phyloP scores from a whole-genome alignment of 2,329 filamentous ascomycete genomes.

The Curvularia spicifera region DNA sequence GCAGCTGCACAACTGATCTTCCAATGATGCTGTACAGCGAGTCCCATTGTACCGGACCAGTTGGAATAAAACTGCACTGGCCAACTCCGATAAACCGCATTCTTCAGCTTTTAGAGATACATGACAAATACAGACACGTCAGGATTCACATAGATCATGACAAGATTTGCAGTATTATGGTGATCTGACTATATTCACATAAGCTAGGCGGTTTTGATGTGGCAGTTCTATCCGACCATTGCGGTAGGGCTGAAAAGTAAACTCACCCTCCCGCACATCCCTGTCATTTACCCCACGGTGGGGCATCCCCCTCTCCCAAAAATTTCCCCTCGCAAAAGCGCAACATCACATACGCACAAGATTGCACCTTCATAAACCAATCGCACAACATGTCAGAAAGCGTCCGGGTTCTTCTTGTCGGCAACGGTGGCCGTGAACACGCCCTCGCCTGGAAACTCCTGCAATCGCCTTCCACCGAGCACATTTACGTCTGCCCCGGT shows the following conservation, averaged over 20 bases:
- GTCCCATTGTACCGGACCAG: no score
- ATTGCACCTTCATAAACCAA: background rate
- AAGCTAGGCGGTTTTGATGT: no score
- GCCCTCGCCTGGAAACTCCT: conserved; percentile 92
- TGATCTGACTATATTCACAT: no score
- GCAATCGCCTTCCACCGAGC: conserved; percentile 78
- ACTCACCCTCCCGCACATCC: conserved; percentile 17
- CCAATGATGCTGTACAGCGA: no score
- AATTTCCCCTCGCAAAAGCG: conserved; percentile 21
- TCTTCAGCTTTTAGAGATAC: no score
- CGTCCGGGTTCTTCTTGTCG: conserved; percentile 74
- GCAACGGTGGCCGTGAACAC: conserved; percentile 94
- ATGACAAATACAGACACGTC: no score
- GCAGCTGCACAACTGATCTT: no score
- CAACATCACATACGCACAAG: conserved; percentile 1
- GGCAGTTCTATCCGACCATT: no score
- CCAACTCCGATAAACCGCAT: no score
- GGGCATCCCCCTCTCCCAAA: conserved; percentile 24
- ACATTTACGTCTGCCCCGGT: conserved; percentile 73
- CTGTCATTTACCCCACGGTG: conserved; percentile 30
- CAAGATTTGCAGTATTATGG: no score
- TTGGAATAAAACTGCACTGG: no score
- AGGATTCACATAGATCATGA: no score
- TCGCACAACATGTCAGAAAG: conserved; percentile 33
- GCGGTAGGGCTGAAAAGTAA: conserved; percentile 25